Evolutionary conservation across 129 eudicot species (phyloP).

Genomic region (Centrapalus pauciflorus): DNA sequence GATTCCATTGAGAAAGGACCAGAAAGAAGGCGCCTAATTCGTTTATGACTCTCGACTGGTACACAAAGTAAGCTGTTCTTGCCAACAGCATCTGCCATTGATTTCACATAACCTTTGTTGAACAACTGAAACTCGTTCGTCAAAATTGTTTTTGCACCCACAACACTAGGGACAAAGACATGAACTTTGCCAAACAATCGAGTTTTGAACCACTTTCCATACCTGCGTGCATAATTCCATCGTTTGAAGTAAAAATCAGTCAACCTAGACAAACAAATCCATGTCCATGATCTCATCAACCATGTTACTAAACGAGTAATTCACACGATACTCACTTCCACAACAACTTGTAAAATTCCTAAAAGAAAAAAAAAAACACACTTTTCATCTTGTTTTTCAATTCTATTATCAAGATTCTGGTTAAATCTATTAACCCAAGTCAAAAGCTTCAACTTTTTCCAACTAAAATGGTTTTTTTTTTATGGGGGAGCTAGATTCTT

Average conservation of each 20-base stretch:
- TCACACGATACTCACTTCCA: no score
- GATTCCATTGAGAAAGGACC: constrained; percentile 59
- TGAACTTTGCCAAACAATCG: constrained; percentile 51
- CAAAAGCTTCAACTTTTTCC: background rate
- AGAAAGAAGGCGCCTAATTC: constrained; percentile 52
- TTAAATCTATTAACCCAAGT: background rate
- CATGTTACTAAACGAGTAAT: no score
- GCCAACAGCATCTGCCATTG: constrained; percentile 56
- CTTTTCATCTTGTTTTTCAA: background rate
- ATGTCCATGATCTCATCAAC: no score
- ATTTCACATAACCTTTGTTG: constrained; percentile 55
- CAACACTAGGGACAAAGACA: constrained; percentile 52
- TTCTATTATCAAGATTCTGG: no score
- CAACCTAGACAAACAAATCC: background rate
- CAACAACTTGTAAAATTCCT: background rate
- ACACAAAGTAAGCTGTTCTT: constrained; percentile 45
- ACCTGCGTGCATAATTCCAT: constrained; percentile 24
- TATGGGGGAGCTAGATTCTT: no score
- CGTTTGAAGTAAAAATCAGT: background rate
- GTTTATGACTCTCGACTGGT: constrained; percentile 43
- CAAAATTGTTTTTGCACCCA: constrained; percentile 41
- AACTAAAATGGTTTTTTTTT: background rate
- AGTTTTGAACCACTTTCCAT: constrained; percentile 60
- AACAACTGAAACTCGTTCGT: constrained; percentile 41
- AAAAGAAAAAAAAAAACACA: background rate